phyloP scores from a whole-genome alignment of 495 filamentous ascomycete genomes.

The Daldinia caldariorum region DNA sequence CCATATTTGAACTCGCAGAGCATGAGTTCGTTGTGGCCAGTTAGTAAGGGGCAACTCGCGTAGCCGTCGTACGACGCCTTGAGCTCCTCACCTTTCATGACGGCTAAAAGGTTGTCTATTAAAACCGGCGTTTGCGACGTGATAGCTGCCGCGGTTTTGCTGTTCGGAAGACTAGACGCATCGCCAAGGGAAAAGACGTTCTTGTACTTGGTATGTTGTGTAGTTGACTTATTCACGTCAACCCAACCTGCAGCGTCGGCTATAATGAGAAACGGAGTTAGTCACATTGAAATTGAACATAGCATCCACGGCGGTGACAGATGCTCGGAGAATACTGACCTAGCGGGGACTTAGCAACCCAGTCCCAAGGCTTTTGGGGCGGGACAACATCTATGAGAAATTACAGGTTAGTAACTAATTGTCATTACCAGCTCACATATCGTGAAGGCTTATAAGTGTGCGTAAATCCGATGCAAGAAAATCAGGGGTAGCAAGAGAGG shows the following conservation, averaged over 20 bases:
- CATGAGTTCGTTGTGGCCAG: conserved; percentile 72
- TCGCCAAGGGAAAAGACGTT: conserved; percentile 78
- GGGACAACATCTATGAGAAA: conserved; percentile 40
- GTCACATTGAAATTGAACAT: background rate
- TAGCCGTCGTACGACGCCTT: conserved; percentile 70
- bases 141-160: conserved; percentile 74
- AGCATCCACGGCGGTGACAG: background rate
- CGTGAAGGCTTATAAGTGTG: background rate
- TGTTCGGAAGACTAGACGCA: conserved; percentile 71
- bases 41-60: conserved; percentile 73
- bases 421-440: background rate
- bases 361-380: conserved; percentile 47
- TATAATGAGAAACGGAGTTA: conserved; percentile 20
- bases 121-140: conserved; percentile 70
- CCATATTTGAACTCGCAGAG: conserved; percentile 79
- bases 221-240: conserved; percentile 69
- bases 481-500: background rate
- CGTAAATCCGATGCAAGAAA: background rate
- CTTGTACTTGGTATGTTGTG: conserved; percentile 67
- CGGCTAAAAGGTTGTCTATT: conserved; percentile 63
- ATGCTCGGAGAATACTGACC: conserved; percentile 27
- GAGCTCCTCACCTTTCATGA: conserved; percentile 64
- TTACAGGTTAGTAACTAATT: conserved; percentile 46
- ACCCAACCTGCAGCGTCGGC: conserved; percentile 71
- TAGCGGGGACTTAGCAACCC: conserved; percentile 46